A percentile compares a stretch with the other conserved stretches of the same genome.
Evolutionary conservation across 106 monocot species (phyloP).

Genomic region (Allium cepa): DNA sequence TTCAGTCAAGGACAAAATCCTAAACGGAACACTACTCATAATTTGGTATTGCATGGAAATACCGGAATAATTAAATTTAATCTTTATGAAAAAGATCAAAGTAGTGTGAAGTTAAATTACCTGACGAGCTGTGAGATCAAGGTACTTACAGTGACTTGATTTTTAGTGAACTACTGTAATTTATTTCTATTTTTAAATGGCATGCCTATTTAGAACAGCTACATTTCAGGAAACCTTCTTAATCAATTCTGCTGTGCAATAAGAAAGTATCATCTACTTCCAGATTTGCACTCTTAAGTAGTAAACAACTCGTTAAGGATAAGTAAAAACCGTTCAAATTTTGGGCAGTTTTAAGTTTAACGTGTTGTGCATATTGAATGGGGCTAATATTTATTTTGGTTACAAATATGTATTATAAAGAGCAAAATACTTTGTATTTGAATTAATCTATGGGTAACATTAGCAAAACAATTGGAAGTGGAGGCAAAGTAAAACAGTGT

Average conservation of each 20-base stretch:
- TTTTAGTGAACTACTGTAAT: background rate
- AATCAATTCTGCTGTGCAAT: too few species aligned
- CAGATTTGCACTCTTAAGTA: too few species aligned
- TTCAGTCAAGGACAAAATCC: constrained; percentile 41
- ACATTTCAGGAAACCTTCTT: too few species aligned
- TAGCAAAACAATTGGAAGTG: too few species aligned
- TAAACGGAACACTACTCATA: constrained; percentile 68
- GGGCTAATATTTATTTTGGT: background rate
- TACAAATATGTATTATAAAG: background rate
- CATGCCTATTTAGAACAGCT: too few species aligned
- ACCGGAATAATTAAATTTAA: constrained; percentile 67
- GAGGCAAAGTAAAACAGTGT: too few species aligned
- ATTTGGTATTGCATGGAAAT: constrained; percentile 81
- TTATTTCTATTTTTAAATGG: background rate
- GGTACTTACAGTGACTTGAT: constrained; percentile 27
- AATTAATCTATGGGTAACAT: background rate
- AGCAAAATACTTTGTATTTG: background rate
- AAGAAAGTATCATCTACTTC: too few species aligned
- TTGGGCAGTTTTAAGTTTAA: too few species aligned
- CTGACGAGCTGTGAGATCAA: constrained; percentile 88
- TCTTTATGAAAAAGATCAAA: constrained; percentile 58
- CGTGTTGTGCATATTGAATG: too few species aligned
- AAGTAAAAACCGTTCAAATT: too few species aligned
- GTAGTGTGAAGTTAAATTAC: constrained; percentile 64
- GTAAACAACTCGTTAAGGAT: too few species aligned